Evolutionary conservation across 768 basidiomycete genomes (phyloP), one percentile per base, ranked within the genome.

Genomic region (Tylopilus plumbeoviolaceoides): DNA sequence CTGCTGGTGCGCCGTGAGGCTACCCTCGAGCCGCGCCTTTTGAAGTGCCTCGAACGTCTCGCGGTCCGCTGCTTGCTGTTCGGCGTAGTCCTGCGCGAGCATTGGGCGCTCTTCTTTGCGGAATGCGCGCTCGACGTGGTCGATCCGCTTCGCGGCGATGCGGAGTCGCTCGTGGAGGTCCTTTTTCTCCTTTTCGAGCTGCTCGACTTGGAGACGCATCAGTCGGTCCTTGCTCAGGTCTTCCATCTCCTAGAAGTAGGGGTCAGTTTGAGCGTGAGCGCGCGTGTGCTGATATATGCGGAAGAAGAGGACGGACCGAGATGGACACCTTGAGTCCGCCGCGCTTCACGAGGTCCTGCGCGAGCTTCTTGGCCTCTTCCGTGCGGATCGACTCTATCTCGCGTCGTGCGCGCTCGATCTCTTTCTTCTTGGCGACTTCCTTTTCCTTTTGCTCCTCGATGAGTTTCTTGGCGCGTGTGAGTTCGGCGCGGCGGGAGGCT

Each of bases 181-280:
- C 62, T 83, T 87, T 78, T 94, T 95, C 74, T 98, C 95, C 74
- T 95, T 97, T 74, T 97, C 97, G 42, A 98, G 78, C 65, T 98
- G 93, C 59, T 92, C 86, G 35, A 97, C 93, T 69, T 97, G 94
- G 59, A 97, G 82, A 28, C 80, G 82, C 69, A 98, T 87, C 56
- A 98, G 81, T 44, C 83, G 83, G 62, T 90, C 87, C 9, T 92
- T 93, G 68, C 91, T 91, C 56, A 89, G 76, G 47, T 82, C 83
- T 61, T 91, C 89, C 69, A 94, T 78, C 64, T 89, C 85, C 88
- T 92, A 31, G 6, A 25, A 0, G 57, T 18, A 43, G 30, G 15
- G 7, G 18, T 49, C 43, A 51, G 48, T n/a, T n/a, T 23, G 12
- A 31, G 9, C 23, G 1, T n/a, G 8, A 15, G 20, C 39, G 20